Conservation (phyloP, 176 grass and related monocot species). For the Rhynchospora tenuis region DNA sequence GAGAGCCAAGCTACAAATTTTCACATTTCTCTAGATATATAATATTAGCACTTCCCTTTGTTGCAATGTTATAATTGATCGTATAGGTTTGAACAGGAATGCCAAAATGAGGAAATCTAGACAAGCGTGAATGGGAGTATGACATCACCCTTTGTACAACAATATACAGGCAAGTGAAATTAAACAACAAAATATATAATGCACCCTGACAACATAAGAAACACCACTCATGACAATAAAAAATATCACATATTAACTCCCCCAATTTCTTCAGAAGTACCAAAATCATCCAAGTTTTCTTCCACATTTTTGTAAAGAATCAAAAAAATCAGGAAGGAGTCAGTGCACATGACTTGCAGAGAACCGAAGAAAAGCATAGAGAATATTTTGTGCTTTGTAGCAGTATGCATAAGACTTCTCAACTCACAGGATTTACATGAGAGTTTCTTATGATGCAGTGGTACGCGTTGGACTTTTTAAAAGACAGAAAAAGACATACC, state of each 20-base stretch:
- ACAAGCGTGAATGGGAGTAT: background rate
- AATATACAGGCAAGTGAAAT: background rate
- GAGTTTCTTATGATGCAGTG: background rate
- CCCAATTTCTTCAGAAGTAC: background rate
- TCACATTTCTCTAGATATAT: background rate
- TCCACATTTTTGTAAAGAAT: background rate
- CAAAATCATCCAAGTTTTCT: background rate
- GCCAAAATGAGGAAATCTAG: background rate
- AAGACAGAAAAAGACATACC: background rate
- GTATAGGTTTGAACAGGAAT: background rate
- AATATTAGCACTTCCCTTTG: background rate
- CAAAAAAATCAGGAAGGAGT: background rate
- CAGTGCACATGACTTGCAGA: background rate
- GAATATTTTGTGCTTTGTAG: background rate
- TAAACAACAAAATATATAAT: background rate
- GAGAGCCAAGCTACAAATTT: background rate
- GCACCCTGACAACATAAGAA: background rate
- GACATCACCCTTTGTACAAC: background rate
- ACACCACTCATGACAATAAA: background rate
- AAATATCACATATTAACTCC: background rate
- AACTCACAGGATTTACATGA: background rate
- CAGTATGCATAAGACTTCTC: slow-evolving; percentile 7
- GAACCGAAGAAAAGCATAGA: background rate
- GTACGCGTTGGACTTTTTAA: background rate
- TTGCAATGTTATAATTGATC: background rate